Base-by-base conservation (phyloP, 2,329 filamentous ascomycete genomes). In the Allantophomopsis lycopodina region DNA sequence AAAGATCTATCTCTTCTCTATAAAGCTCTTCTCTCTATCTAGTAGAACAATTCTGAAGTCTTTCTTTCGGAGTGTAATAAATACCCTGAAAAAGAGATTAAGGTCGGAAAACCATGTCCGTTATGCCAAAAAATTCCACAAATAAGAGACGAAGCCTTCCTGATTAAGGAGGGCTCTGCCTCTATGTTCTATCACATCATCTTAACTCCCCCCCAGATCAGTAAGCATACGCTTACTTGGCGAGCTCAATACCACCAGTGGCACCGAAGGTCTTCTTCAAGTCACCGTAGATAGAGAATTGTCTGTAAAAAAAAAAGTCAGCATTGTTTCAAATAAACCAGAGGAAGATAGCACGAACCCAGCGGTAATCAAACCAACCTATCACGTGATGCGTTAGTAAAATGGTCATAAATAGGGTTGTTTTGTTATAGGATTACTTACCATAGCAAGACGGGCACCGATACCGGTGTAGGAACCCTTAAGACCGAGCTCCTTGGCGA, bases 251-350 rank as follows among this genome's bases (percentile, higher is more conserved):
- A 63, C 82, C 83, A n/a, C 79, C 79, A 12, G 70, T 74, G 38
- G 83, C 84, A 41, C 79, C 79, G 4, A 86, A 61, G 2, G 69
- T 61, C 62, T 77, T 75, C 69, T 83, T 83, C 52, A 82, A 55
- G 49, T 79, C 72, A 61, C 82, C 85, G 59, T 94, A 94, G 63
- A 94, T 94, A 56, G 83, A 83, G 64, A 91, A 91, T 66, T 91
- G 84, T 60, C 80, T 79, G 79, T 79, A 46, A 80, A 85, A 52
- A 80, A 85, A 52, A 86, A 63, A 50, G 77, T 81, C 63, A 82
- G 79, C 55, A 83, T 71, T 50, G 45, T 46, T 49, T 17, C 48
- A 11, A 46, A 48, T 35, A 33, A 3, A 17, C 28, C 18, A 21
- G 12, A 36, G 18, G 7, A 20, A 34, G 35, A 13, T 16, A 28